A percentile compares a stretch with the other conserved stretches of the same genome.
Conservation (phyloP, 2,329 filamentous ascomycete genomes). For the Aspergillus novoparasiticus region DNA sequence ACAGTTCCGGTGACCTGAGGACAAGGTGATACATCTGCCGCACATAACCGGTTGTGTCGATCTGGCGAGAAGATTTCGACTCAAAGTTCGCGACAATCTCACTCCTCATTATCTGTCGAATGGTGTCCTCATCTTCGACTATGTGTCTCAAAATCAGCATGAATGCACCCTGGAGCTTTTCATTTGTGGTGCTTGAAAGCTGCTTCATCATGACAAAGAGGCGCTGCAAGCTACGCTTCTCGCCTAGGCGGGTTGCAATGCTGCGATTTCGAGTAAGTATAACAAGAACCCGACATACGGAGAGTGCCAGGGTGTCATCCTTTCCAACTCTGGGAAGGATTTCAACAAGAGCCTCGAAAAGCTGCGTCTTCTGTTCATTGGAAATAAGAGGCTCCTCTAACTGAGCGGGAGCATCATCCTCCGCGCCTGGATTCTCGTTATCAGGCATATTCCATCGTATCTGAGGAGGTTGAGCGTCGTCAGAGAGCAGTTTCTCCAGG, state of each 20-base stretch:
- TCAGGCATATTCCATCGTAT: conserved; percentile 69
- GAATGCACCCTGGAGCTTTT: conserved; percentile 73
- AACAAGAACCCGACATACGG: conserved; percentile 79
- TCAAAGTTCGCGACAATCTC: conserved; percentile 84
- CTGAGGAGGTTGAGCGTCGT: conserved; percentile 79
- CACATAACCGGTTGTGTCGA: conserved; percentile 73
- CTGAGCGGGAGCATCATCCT: conserved; percentile 58
- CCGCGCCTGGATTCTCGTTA: conserved; percentile 50
- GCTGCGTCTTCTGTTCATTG: conserved; percentile 64
- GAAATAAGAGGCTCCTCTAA: conserved; percentile 65
- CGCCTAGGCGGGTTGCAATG: conserved; percentile 74
- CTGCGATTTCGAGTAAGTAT: conserved; percentile 80
- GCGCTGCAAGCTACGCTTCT: conserved; percentile 85
- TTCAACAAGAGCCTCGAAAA: conserved; percentile 79
- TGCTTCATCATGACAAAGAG: conserved; percentile 96
- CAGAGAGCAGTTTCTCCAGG: conserved; percentile 84
- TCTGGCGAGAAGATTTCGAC: conserved; percentile 55
- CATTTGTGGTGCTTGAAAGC: conserved; percentile 75
- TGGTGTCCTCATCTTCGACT: conserved; percentile 87
- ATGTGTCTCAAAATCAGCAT: conserved; percentile 90
- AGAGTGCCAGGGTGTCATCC: conserved; percentile 80
- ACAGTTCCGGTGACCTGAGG: conserved; percentile 79
- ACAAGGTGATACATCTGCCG: conserved; percentile 77
- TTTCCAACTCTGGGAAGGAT: conserved; percentile 85
- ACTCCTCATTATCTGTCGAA: conserved; percentile 87